Conservation (phyloP, 2,329 filamentous ascomycete species). For the Aureobasidium sp. region DNA sequence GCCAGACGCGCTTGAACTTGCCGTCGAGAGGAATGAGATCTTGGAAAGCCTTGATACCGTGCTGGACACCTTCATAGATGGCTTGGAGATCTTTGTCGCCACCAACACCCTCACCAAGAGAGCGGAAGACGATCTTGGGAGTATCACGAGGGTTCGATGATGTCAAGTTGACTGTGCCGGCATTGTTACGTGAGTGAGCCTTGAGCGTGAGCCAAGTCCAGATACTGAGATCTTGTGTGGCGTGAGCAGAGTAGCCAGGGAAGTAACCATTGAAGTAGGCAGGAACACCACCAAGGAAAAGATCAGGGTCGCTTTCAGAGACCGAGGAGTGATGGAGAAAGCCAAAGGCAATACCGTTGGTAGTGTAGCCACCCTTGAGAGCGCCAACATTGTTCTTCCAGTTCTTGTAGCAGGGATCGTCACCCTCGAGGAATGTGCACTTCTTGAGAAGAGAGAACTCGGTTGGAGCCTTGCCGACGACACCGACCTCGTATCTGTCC, state of each 20-base stretch:
- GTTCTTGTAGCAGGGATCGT: constrained; percentile 48
- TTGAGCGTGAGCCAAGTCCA: constrained; percentile 64
- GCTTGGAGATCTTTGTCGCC: constrained; percentile 52
- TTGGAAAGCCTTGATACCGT: constrained; percentile 49
- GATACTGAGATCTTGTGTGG: constrained; percentile 47
- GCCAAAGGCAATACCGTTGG: constrained; percentile 62
- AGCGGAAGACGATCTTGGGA: constrained; percentile 70
- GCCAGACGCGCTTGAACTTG: constrained; percentile 47
- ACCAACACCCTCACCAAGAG: constrained; percentile 55
- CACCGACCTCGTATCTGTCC: constrained; percentile 64
- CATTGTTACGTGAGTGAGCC: constrained; percentile 67
- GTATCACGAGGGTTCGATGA: constrained; percentile 69
- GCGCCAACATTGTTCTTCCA: constrained; percentile 44
- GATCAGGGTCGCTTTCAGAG: constrained; percentile 53
- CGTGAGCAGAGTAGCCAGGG: constrained; percentile 57
- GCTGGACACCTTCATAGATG: constrained; percentile 60
- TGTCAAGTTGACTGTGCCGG: constrained; percentile 66
- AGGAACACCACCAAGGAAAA: constrained; percentile 62
- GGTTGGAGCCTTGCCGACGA: constrained; percentile 48
- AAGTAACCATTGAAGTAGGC: constrained; percentile 63
- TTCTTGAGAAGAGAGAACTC: constrained; percentile 42
- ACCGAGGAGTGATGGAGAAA: constrained; percentile 45
- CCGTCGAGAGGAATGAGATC: constrained; percentile 45
- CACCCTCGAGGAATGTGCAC: constrained; percentile 39
- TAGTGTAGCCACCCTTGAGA: constrained; percentile 48